Base-by-base conservation (phyloP, 805 yeast species). In the Candida coquimbonensis region DNA sequence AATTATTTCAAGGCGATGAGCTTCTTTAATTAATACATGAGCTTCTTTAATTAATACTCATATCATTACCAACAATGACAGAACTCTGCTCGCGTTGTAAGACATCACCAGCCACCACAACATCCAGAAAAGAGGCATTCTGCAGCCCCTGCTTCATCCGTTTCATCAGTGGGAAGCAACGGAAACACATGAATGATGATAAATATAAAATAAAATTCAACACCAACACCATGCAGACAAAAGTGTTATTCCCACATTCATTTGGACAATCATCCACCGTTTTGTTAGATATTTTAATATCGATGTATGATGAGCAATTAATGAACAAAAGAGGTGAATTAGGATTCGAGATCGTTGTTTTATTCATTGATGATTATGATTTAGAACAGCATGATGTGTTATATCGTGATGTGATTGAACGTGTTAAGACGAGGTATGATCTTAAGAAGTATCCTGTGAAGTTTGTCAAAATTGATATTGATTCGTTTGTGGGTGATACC, bases 91-190 rank as follows among this genome's bases (percentile, higher is more conserved):
- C 24, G 1, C 24, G 24, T 21, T 21, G 24, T 21, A 21, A 21
- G 24, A 21, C 24, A 21, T 1, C 3, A 6, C 24, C 24, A 21
- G 24, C 24, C 7, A 21, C 7, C 1, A 21, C 24, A 5, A 21
- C 24, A 1, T 72, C 87, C 3, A 64, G 95, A 42, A 80, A 80
- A 49, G 91, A 85, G 56, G 58, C 66, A 16, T 83, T 83, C 48
- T 86, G 95, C 64, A 63, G 68, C 48, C 46, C 51, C 2, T 90
- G 98, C 62, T 91, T 87, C 54, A 59, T 75, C 19, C 73, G 80
- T 48, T 90, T 87, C 59, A 70, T 90, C 34, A 73, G 83, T 47
- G 81, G 87, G 24, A 90, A 90, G 61, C 89, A 87, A 63, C 72
- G 96, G 50, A 85, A 83, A 57, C 84, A 75, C 57, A 80, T 91